Percentiles rank a stretch among this genome's conserved stretches.
phyloP scores from a whole-genome alignment of 345 rosid species.

The Syzygium oleosum region DNA sequence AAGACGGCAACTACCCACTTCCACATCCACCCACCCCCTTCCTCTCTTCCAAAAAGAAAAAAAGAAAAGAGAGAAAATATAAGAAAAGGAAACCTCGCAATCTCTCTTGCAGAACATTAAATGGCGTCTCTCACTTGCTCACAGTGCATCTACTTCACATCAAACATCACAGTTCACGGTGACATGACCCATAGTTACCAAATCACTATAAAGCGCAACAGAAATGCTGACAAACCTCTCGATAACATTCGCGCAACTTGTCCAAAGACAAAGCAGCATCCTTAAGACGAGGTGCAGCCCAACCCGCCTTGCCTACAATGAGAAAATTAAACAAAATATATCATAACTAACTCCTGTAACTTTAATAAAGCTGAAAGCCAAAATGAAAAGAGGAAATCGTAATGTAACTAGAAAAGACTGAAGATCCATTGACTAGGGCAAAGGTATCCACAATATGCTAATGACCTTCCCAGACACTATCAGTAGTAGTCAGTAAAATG shows the following conservation, averaged over 20 bases:
- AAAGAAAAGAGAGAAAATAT: background rate
- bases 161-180: background rate
- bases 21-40: background rate
- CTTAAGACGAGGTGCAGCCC: slow-evolving; percentile 99
- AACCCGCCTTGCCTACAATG: slow-evolving; percentile 67
- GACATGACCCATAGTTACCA: background rate
- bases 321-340: background rate
- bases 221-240: slow-evolving; percentile 48
- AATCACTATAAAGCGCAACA: background rate
- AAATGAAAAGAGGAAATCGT: background rate
- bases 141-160: background rate
- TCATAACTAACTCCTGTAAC: background rate
- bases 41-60: background rate
- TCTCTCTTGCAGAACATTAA: background rate
- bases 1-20: background rate
- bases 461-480: background rate
- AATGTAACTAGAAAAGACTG: background rate
- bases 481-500: background rate
- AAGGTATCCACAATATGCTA: background rate
- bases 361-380: background rate
- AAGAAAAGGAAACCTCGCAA: background rate
- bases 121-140: background rate
- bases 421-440: background rate
- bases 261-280: slow-evolving; percentile 85
- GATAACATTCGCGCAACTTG: slow-evolving; percentile 79